Conservation (phyloP, 352 stramenopile species). For the Phytophthora lateralis region DNA sequence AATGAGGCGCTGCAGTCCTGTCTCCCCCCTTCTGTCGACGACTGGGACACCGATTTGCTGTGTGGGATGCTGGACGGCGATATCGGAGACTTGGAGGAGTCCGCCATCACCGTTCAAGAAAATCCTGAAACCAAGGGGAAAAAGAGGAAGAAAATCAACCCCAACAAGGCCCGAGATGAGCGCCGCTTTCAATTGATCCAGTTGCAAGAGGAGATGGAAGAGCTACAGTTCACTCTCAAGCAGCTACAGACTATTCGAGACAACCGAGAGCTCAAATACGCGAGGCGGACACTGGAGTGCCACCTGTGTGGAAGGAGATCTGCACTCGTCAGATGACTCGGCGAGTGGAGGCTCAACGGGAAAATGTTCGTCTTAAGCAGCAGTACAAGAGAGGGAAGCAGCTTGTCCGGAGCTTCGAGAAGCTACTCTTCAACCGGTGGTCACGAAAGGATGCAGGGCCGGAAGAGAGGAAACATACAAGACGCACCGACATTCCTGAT, state of each 20-base stretch:
- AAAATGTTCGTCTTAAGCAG: slow-evolving; percentile 39
- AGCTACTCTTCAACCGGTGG: slow-evolving; percentile 27
- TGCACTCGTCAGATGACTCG: slow-evolving; percentile 21
- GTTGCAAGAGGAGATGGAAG: slow-evolving; percentile 19
- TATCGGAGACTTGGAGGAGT: not conserved
- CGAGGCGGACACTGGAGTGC: slow-evolving; percentile 9
- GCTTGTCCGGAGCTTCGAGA: slow-evolving; percentile 33
- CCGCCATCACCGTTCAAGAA: not conserved
- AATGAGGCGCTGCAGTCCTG: not conserved
- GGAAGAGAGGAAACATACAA: slow-evolving; percentile 14
- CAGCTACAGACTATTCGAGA: slow-evolving; percentile 14
- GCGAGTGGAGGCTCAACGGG: slow-evolving; percentile 24
- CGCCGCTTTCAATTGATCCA: slow-evolving; percentile 28
- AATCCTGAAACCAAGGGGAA: slow-evolving; percentile 2
- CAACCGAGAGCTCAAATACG: not conserved
- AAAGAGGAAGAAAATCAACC: slow-evolving; percentile 28
- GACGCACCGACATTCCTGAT: slow-evolving; percentile 22
- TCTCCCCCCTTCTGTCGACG: not conserved
- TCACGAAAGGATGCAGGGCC: slow-evolving; percentile 1
- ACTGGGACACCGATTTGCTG: not conserved
- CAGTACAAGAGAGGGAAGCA: slow-evolving; percentile 35
- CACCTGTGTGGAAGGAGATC: slow-evolving; percentile 35
- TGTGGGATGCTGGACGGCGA: slow-evolving; percentile 10
- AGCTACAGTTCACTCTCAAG: slow-evolving; percentile 25
- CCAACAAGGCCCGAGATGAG: slow-evolving; percentile 39